A percentile compares a stretch with the other conserved stretches of the same genome.
These are phyloP conservation scores for Solidago caesia DNA, from an alignment of 129 eudicot genomes.

Conservation along the genomic window DNA sequence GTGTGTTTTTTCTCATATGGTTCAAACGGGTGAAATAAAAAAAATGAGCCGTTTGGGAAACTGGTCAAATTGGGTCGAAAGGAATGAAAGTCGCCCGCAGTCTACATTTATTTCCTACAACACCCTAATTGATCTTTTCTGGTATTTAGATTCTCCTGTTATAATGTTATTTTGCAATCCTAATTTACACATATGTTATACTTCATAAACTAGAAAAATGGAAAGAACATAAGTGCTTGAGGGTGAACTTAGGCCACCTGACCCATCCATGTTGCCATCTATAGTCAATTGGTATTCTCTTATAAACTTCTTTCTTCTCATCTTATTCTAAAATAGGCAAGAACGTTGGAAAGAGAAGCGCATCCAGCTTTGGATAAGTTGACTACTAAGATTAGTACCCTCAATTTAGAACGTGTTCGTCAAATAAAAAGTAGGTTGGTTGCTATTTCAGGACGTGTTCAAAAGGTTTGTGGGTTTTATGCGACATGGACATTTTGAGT, in stretches of 20 bases:
- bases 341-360: constrained; percentile 87
- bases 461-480: constrained; percentile 49
- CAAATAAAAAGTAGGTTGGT: constrained; percentile 94
- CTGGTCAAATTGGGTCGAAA: background rate
- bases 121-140: background rate
- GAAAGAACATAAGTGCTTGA: no score
- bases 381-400: constrained; percentile 87
- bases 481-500: constrained; percentile 2
- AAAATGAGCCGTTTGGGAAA: background rate
- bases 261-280: no score
- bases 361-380: constrained; percentile 97
- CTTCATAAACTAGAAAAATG: no score
- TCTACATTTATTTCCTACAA: background rate
- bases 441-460: constrained; percentile 90
- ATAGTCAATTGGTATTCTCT: background rate
- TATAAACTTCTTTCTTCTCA: constrained; percentile 5
- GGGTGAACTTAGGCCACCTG: no score
- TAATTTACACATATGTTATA: background rate
- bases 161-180: background rate
- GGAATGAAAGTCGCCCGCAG: background rate
- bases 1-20: no score
- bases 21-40: background rate
- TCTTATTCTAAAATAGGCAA: constrained; percentile 53
- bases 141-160: background rate
- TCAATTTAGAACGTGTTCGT: constrained; percentile 87